These are phyloP conservation scores for Schizochytrium sp. DNA, from an alignment of 108 stramenopile species.

Conservation along the genomic window DNA sequence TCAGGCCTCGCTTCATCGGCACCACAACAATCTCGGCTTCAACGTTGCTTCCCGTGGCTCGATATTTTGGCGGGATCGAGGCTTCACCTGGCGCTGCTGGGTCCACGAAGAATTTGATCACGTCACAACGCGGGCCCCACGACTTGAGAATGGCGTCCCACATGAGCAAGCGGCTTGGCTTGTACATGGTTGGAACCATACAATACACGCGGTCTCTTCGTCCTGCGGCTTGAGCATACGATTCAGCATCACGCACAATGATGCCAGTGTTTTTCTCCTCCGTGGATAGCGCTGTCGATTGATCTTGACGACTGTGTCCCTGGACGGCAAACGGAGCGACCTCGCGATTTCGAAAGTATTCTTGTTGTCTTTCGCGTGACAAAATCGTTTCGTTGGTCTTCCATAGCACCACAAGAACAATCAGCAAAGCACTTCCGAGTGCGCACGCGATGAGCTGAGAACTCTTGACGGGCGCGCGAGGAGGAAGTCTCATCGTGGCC, in stretches of 20 bases:
- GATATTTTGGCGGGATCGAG: background rate
- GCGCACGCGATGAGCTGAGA: no score
- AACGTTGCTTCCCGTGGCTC: background rate
- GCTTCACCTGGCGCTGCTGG: background rate
- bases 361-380: no score
- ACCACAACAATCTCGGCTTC: background rate
- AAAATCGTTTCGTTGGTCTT: no score
- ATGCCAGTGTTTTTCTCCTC: background rate
- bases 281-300: background rate
- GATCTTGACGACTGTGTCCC: no score
- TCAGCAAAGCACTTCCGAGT: no score
- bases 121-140: background rate
- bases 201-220: background rate
- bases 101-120: constrained; percentile 2
- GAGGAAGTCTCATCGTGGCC: no score
- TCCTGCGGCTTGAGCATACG: background rate
- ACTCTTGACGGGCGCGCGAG: no score
- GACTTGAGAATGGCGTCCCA: background rate
- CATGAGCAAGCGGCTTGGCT: background rate
- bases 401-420: no score
- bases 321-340: no score
- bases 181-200: background rate
- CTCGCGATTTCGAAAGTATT: no score
- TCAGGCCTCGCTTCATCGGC: background rate
- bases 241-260: background rate